These are phyloP conservation scores for Hirsutella thompsonii DNA, from an alignment of 2,329 filamentous ascomycete genomes.

Conservation along the genomic window DNA sequence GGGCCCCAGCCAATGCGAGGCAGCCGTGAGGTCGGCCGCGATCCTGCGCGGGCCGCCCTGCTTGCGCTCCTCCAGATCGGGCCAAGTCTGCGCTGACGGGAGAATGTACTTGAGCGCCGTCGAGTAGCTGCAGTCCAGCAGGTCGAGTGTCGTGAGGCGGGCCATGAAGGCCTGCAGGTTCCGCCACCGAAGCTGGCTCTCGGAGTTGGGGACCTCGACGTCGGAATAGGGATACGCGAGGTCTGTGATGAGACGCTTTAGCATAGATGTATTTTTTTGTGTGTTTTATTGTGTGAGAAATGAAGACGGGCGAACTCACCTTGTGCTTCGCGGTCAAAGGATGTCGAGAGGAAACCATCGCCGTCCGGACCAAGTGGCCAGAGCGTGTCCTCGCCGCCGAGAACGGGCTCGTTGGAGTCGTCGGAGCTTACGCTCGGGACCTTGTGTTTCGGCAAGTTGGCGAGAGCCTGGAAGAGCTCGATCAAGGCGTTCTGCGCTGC, in stretches of 20 bases:
- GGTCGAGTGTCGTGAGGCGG: constrained; percentile 3
- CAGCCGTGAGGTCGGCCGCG: constrained; percentile 4
- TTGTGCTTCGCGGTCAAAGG: constrained; percentile 3
- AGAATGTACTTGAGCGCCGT: constrained; percentile 4
- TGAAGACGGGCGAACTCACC: not conserved
- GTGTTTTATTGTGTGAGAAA: no score
- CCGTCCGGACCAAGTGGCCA: constrained; percentile 3
- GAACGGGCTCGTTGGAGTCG: not conserved
- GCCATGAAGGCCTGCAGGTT: constrained; percentile 6
- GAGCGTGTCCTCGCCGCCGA: not conserved
- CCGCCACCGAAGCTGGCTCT: constrained; percentile 5
- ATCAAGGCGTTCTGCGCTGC: constrained; percentile 2
- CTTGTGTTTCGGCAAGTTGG: constrained; percentile 1
- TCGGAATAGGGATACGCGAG: constrained; percentile 6
- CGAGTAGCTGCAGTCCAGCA: constrained; percentile 5
- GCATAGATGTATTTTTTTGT: no score
- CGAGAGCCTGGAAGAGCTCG: constrained; percentile 2
- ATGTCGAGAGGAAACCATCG: not conserved
- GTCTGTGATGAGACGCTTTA: constrained; percentile 2
- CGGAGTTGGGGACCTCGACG: constrained; percentile 3
- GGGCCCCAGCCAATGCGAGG: constrained; percentile 4
- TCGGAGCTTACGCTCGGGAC: constrained; percentile 3
- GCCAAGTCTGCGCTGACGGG: constrained; percentile 1
- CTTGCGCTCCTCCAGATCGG: constrained; percentile 3
- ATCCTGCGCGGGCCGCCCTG: constrained; percentile 3